phyloP scores from a whole-genome alignment of 2,329 filamentous ascomycete species.

The Chrysoporthe cubensis region DNA sequence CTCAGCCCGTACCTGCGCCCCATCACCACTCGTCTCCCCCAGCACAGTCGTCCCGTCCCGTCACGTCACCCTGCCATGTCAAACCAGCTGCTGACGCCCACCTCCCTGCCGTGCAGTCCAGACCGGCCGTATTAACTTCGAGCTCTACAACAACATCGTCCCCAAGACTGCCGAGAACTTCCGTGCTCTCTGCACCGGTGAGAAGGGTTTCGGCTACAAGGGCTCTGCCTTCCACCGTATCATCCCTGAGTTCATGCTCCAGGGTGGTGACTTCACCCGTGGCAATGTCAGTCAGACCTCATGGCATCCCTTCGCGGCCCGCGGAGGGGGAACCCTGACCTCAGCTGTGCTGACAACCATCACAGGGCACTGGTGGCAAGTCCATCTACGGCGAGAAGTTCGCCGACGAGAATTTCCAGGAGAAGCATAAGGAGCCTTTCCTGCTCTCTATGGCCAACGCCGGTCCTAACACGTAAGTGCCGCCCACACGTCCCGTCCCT shows the following conservation, averaged over 20 bases:
- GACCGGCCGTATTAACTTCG: constrained; percentile 82
- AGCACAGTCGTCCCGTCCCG: constrained; percentile 21
- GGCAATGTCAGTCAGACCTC: constrained; percentile 69
- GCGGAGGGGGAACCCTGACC: background rate
- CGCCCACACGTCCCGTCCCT: too few relatives aligned
- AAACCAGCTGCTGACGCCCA: constrained; percentile 9
- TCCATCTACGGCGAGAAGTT: constrained; percentile 98
- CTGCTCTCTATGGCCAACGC: constrained; percentile 95
- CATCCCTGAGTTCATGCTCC: constrained; percentile 92
- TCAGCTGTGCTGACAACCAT: constrained; percentile 26
- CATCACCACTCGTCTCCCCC: constrained; percentile 16
- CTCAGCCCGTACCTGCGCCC: constrained; percentile 1
- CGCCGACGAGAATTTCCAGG: constrained; percentile 85
- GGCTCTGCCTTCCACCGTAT: constrained; percentile 89
- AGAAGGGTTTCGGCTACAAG: constrained; percentile 83
- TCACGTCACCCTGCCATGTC: background rate
- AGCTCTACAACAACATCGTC: constrained; percentile 82
- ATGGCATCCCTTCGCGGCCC: background rate
- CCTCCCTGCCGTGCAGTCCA: constrained; percentile 58
- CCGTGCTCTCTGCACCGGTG: constrained; percentile 77
- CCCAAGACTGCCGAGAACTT: constrained; percentile 90
- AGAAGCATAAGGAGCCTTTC: constrained; percentile 74
- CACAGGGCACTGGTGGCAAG: constrained; percentile 83
- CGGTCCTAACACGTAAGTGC: constrained; percentile 82
- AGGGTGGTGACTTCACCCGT: constrained; percentile 94